Evolutionary conservation across 176 grass and related monocot genomes (phyloP), one percentile per base, ranked within the genome.

Genomic region (Thalia dealbata): DNA sequence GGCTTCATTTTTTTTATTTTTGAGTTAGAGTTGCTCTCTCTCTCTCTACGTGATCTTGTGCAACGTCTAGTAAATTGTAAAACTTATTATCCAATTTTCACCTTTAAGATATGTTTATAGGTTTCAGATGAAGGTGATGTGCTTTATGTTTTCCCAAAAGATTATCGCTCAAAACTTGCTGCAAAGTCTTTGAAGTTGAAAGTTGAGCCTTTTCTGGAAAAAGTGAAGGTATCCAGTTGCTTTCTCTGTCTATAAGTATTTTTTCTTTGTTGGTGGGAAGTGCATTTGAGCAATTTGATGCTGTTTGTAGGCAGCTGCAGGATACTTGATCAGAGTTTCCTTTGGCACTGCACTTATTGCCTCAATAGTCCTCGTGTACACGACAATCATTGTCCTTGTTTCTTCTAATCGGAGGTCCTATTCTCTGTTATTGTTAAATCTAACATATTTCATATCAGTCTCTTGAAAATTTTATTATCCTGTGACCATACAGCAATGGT

Each of bases 51-150:
- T 38, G 32, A 38, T 38, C 32, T n/a, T n/a, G 32, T 38, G 32
- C 4, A 38, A 38, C 32, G 4, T 38, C 32, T 38, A 38, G 32
- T 38, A 38, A 38, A 38, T 38, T 38, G 32, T 38, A 38, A 38
- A 38, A 38, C 32, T 38, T 38, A 38, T 38, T 38, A 38, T 38
- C 32, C 32, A 38, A 38, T 1, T 38, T 38, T 38, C 32, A 38
- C 32, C 32, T 38, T 38, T 4, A 38, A 38, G 32, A 38, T 4
- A 38, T 38, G 45, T 78, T 64, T 73, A 69, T 90, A 99, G 95
- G 95, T 99, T 6, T 99, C 90, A 48, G 87, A 84, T 67, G 95
- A 91, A 83, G 95, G 95, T 71, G 95, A 99, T 78, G 90, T 99
- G 70, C 71, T 99, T 26, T 99, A 99, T 77, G 83, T 78, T 50